These are phyloP conservation scores for Ilyonectria mors-panacis DNA, from an alignment of 2,329 filamentous ascomycete species.

Conservation along the genomic window DNA sequence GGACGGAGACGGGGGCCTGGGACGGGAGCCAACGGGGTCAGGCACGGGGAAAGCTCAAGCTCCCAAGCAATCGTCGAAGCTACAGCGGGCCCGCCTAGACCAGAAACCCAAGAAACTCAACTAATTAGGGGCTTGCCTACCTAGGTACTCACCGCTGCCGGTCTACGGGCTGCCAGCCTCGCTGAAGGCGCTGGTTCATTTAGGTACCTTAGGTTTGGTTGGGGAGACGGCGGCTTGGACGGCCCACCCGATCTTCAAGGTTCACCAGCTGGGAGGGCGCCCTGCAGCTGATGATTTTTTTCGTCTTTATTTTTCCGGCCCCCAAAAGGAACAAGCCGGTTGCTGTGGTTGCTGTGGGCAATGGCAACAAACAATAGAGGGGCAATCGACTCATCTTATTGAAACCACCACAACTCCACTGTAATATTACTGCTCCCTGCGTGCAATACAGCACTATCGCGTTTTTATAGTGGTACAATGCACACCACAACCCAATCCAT, in stretches of 20 bases:
- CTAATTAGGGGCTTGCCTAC: neutral
- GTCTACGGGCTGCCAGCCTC: neutral
- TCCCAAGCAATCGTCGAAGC: neutral
- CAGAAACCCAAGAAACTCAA: neutral
- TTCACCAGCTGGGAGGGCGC: neutral
- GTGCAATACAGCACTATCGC: neutral
- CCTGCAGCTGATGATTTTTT: constrained; percentile 15
- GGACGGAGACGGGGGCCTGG: neutral
- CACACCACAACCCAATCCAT: neutral
- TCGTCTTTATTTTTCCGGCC: constrained; percentile 8
- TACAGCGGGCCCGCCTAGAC: neutral
- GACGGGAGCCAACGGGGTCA: neutral
- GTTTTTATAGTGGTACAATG: neutral
- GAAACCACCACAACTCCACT: constrained; percentile 7
- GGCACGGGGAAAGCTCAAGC: neutral
- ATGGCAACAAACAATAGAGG: constrained; percentile 29
- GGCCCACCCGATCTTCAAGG: constrained; percentile 30
- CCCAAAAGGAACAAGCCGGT: constrained; percentile 8
- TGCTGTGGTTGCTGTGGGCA: constrained; percentile 25
- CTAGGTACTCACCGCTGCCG: neutral
- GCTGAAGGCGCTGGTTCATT: neutral
- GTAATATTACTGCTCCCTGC: constrained; percentile 1
- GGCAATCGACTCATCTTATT: constrained; percentile 13
- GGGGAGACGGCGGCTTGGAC: constrained; percentile 9
- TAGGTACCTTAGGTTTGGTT: constrained; percentile 18